Percentiles rank a stretch among this genome's conserved stretches.
Conservation (phyloP, 371 early-diverging fungal species). For the Rhizopus delemar region DNA sequence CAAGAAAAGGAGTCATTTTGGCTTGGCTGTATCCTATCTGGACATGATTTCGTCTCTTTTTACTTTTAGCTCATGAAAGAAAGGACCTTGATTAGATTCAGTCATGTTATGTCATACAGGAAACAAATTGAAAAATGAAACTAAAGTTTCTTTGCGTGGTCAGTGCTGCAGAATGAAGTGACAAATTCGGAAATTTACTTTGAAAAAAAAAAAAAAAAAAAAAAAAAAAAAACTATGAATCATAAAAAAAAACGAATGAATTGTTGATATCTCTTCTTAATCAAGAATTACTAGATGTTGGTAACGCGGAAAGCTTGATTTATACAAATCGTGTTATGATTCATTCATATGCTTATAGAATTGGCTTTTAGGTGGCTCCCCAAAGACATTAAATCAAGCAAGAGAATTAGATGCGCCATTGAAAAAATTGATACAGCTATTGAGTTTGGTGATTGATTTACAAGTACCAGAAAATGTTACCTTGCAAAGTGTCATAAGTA, state of each 20-base stretch:
- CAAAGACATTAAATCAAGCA: constrained; percentile 90
- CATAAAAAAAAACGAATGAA: constrained; percentile 37
- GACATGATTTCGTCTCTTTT: too few species aligned
- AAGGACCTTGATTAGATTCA: too few species aligned
- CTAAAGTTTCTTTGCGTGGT: too few species aligned
- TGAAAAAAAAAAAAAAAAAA: too few species aligned
- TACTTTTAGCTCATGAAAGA: too few species aligned
- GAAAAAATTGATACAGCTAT: constrained; percentile 51
- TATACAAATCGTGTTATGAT: neutral
- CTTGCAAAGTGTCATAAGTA: constrained; percentile 82
- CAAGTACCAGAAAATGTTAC: constrained; percentile 92
- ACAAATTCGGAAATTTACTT: too few species aligned
- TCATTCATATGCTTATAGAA: constrained; percentile 35
- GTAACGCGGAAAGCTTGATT: constrained; percentile 38
- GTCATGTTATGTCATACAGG: too few species aligned
- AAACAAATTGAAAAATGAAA: too few species aligned
- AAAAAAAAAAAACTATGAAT: too few species aligned
- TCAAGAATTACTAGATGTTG: constrained; percentile 59
- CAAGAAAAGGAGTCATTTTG: too few species aligned
- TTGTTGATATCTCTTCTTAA: constrained; percentile 78
- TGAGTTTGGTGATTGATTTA: constrained; percentile 87
- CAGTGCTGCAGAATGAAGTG: too few species aligned
- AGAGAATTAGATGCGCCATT: constrained; percentile 72
- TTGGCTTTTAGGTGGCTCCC: constrained; percentile 97
- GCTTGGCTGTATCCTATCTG: too few species aligned